Evolutionary conservation across 2,329 filamentous ascomycete genomes (phyloP).

Genomic region (Aspergillus bombycis): DNA sequence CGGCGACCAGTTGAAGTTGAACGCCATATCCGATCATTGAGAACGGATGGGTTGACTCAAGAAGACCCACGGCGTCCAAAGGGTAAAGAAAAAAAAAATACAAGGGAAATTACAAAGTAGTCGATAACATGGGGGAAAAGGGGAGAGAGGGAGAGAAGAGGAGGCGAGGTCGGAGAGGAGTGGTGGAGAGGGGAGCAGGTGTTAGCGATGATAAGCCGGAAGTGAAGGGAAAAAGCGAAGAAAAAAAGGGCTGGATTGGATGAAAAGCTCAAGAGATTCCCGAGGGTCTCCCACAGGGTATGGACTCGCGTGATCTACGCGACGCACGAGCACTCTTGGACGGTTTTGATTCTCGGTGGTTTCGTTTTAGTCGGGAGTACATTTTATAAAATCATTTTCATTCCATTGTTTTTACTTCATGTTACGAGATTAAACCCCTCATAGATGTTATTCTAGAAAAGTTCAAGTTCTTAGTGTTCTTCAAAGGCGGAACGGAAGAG

Average conservation of each 20-base stretch:
- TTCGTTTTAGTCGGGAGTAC: background rate
- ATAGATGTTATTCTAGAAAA: background rate
- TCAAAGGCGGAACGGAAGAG: background rate
- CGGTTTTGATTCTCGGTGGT: background rate
- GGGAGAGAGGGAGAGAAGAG: conserved; percentile 14
- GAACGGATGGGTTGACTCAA: conserved; percentile 18
- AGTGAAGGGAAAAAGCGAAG: conserved; percentile 18
- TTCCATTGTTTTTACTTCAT: background rate
- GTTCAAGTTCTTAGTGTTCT: background rate
- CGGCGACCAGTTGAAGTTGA: conserved; percentile 99
- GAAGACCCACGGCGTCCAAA: conserved; percentile 9
- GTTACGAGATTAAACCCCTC: background rate
- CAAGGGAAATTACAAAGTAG: conserved; percentile 7
- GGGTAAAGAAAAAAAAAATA: background rate
- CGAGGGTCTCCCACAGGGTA: conserved; percentile 17
- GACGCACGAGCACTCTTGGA: conserved; percentile 7
- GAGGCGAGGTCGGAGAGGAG: conserved; percentile 17
- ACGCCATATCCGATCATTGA: conserved; percentile 72
- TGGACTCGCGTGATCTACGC: conserved; percentile 27
- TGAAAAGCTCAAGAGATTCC: conserved; percentile 10
- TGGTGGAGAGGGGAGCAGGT: conserved; percentile 25
- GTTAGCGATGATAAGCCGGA: conserved; percentile 24
- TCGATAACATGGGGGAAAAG: conserved; percentile 6
- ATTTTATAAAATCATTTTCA: background rate
- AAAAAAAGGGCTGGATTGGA: conserved; percentile 15